Base-by-base conservation (phyloP, 78 protist genomes). In the Dictyostelium citrinum region DNA sequence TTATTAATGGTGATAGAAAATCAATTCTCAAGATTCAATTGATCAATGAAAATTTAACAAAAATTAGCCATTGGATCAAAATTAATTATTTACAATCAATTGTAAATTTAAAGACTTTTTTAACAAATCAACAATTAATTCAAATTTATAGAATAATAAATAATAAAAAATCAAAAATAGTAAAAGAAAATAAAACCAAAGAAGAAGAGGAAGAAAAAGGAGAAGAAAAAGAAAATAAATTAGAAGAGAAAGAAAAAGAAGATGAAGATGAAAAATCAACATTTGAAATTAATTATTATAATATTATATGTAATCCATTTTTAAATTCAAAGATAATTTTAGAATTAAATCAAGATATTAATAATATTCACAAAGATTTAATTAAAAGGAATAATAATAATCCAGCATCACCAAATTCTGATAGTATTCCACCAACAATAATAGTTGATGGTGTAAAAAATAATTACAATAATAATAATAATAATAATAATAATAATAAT, bases 1-100 rank as follows among this genome's bases (percentile, higher is more conserved):
- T 75, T 75, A 75, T 75, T 20, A 75, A 75, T 75, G 81, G 61
- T 24, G 81, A 75, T 75, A 35, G 58, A 75, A 75, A 75, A 75
- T 35, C 77, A 70, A 33, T 33, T 70, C 43, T 70, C 6, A 12
- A 12, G 33, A 70, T 75, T 31, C 37, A 35, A 75, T 9, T 41
- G 3, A 6, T 41, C 5, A 77, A 46, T 77, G 60, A 46, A n/a
- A 46, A 77, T 49, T 10, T 14, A 27, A 16, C 27, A 22, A 77
- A 77, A 22, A 77, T 77, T 16, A 77, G 27, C 16, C 31, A 24
- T 29, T 77, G 83, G 83, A 16, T 77, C 46, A 77, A 45, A 46
- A 35, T 77, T 5, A 46, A 77, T 49, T 77, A 12, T 9, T 49
- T 45, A 3, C 35, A 46, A 77, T 22, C 41, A 77, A 35, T 27